These are phyloP conservation scores for Fraxinus nigra DNA, from an alignment of 305 asterid species.

Conservation along the genomic window DNA sequence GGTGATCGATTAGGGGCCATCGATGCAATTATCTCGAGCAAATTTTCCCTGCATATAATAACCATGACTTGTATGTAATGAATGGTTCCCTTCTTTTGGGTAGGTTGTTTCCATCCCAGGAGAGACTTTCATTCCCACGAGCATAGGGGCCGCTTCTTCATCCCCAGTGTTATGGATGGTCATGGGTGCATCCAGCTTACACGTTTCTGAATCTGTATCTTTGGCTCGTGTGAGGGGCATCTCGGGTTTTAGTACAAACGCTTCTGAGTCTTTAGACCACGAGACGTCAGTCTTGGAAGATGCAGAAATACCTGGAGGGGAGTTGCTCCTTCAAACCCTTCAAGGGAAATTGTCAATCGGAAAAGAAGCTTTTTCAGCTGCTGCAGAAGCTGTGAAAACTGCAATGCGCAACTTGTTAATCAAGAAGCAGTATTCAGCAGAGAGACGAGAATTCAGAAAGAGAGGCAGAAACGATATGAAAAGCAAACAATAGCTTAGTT, in stretches of 20 bases:
- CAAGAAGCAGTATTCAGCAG: slow-evolving; percentile 81
- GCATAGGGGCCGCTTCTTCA: slow-evolving; percentile 50
- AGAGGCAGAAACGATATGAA: slow-evolving; percentile 74
- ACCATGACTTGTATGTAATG: background rate
- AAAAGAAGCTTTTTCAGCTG: slow-evolving; percentile 55
- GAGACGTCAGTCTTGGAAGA: slow-evolving; percentile 48
- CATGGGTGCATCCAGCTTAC: slow-evolving; percentile 70
- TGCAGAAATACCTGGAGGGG: slow-evolving; percentile 59
- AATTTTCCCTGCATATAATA: background rate
- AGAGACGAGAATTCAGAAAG: slow-evolving; percentile 70
- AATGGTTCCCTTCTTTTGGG: background rate
- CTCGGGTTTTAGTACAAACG: slow-evolving; percentile 39
- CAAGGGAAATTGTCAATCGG: slow-evolving; percentile 63
- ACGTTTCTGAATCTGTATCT: slow-evolving; percentile 31
- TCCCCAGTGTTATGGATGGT: slow-evolving; percentile 73
- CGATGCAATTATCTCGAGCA: background rate
- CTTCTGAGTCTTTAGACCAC: slow-evolving; percentile 27
- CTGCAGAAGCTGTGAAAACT: slow-evolving; percentile 78
- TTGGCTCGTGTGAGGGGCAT: slow-evolving; percentile 63
- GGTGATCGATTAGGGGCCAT: background rate
- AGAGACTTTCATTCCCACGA: slow-evolving; percentile 79
- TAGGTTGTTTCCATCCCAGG: slow-evolving; percentile 63
- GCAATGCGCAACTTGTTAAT: slow-evolving; percentile 78
- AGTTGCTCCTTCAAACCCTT: slow-evolving; percentile 47
- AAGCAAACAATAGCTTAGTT: slow-evolving; percentile 16